phyloP scores from a whole-genome alignment of 2,329 filamentous ascomycete genomes.

The Paramyrothecium sp. region DNA sequence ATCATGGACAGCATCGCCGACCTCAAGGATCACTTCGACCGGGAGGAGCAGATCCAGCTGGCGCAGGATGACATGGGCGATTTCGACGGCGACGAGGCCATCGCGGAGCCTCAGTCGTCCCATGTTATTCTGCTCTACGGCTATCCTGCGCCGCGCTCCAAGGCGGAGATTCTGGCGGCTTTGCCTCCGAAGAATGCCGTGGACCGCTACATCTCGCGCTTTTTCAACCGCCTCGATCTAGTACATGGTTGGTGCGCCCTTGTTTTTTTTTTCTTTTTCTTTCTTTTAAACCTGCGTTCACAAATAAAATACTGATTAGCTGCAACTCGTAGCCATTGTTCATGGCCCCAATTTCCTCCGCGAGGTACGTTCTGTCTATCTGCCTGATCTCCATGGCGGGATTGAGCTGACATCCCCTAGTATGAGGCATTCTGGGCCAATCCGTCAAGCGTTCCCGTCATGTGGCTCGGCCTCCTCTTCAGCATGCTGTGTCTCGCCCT shows the following conservation, averaged over 20 bases:
- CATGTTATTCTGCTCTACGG: slow-evolving; percentile 22
- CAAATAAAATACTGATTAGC: no score
- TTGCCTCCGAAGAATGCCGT: slow-evolving; percentile 29
- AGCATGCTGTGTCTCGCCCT: slow-evolving; percentile 40
- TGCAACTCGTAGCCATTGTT: no score
- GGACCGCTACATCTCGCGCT: slow-evolving; percentile 32
- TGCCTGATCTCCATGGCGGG: slow-evolving; percentile 7
- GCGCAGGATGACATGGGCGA: no score
- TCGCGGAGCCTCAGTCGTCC: background rate
- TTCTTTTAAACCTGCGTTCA: slow-evolving; percentile 10
- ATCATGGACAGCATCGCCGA: slow-evolving; percentile 39
- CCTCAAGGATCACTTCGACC: slow-evolving; percentile 31
- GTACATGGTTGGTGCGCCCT: slow-evolving; percentile 1
- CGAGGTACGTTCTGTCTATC: no score
- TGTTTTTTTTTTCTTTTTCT: background rate
- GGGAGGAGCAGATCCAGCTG: slow-evolving; percentile 18
- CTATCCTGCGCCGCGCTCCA: slow-evolving; percentile 17
- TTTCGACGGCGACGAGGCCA: background rate
- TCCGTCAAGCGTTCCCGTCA: slow-evolving; percentile 30
- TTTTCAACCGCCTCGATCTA: slow-evolving; percentile 29
- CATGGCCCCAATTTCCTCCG: no score
- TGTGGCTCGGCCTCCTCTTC: slow-evolving; percentile 47
- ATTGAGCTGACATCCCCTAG: slow-evolving; percentile 15
- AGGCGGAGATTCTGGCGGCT: slow-evolving; percentile 27
- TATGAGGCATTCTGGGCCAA: slow-evolving; percentile 44